Conservation (phyloP, 139 green algal genomes). For the Nannochloris sp. region DNA sequence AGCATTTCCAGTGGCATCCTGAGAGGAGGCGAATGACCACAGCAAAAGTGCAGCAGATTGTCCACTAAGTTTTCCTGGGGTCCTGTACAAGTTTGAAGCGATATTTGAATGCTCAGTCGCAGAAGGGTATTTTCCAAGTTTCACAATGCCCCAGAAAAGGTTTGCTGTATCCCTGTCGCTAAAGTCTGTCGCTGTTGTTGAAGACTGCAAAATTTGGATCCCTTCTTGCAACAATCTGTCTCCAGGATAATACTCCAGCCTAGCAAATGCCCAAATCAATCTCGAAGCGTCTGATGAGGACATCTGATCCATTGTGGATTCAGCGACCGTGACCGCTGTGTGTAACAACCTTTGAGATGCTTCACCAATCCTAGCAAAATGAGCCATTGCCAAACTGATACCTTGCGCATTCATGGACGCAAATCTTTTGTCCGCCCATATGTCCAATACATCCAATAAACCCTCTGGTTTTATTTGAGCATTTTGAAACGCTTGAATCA, state of each 20-base stretch:
- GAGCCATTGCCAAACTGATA: slow-evolving; percentile 15
- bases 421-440: slow-evolving; percentile 18
- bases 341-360: slow-evolving; percentile 9
- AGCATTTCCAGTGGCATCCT: background rate
- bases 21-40: slow-evolving; percentile 4
- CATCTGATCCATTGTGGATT: slow-evolving; percentile 6
- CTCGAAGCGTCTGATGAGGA: slow-evolving; percentile 6
- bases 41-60: slow-evolving; percentile 4
- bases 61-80: slow-evolving; percentile 1
- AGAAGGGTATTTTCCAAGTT: background rate
- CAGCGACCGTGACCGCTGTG: slow-evolving; percentile 12
- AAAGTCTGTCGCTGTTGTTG: slow-evolving; percentile 1
- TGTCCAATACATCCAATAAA: slow-evolving; percentile 18
- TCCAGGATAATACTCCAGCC: slow-evolving; percentile 17
- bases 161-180: slow-evolving; percentile 17
- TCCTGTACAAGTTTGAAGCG: background rate
- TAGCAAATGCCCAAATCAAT: slow-evolving; percentile 23
- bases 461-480: slow-evolving; percentile 17
- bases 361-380: slow-evolving; percentile 24
- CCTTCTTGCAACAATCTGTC: slow-evolving; percentile 3
- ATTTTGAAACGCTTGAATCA: slow-evolving; percentile 16
- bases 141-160: slow-evolving; percentile 27
- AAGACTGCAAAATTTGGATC: slow-evolving; percentile 1
- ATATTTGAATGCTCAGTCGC: background rate
- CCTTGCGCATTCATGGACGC: slow-evolving; percentile 8